Conservation (phyloP, 495 filamentous ascomycete species). For the Lichenothelia convexa region DNA sequence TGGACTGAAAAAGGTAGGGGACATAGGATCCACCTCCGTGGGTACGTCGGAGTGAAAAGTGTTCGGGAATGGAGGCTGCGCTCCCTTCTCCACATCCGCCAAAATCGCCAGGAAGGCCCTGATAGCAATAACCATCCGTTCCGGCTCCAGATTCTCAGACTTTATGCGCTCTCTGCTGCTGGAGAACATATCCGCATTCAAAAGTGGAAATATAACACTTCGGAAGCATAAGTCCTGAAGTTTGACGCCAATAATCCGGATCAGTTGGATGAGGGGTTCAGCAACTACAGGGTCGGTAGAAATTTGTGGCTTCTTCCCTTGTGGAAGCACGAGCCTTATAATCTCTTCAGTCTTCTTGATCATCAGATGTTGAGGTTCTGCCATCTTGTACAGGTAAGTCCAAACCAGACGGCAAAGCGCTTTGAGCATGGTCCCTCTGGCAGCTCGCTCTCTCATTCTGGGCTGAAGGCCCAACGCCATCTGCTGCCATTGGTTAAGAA, state of each 20-base stretch:
- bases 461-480: slow-evolving; percentile 55
- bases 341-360: slow-evolving; percentile 76
- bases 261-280: slow-evolving; percentile 80
- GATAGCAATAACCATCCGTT: slow-evolving; percentile 92
- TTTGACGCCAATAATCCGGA: slow-evolving; percentile 86
- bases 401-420: slow-evolving; percentile 85
- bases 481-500: slow-evolving; percentile 69
- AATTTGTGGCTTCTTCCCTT: slow-evolving; percentile 56
- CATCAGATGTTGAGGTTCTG: slow-evolving; percentile 47
- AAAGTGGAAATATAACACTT: slow-evolving; percentile 78
- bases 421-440: slow-evolving; percentile 65
- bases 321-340: slow-evolving; percentile 58
- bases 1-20: slow-evolving; percentile 17
- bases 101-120: slow-evolving; percentile 82
- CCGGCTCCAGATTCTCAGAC: slow-evolving; percentile 86
- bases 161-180: slow-evolving; percentile 61
- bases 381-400: slow-evolving; percentile 81
- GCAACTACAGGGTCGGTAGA: slow-evolving; percentile 63
- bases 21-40: slow-evolving; percentile 11
- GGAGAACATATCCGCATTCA: slow-evolving; percentile 78
- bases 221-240: slow-evolving; percentile 85
- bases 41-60: slow-evolving; percentile 17
- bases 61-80: slow-evolving; percentile 64
- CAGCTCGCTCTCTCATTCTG: slow-evolving; percentile 64
- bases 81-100: slow-evolving; percentile 78